Evolutionary conservation across 345 rosid genomes (phyloP), one percentile per base, ranked within the genome.

Genomic region (Rhizophora mangle): DNA sequence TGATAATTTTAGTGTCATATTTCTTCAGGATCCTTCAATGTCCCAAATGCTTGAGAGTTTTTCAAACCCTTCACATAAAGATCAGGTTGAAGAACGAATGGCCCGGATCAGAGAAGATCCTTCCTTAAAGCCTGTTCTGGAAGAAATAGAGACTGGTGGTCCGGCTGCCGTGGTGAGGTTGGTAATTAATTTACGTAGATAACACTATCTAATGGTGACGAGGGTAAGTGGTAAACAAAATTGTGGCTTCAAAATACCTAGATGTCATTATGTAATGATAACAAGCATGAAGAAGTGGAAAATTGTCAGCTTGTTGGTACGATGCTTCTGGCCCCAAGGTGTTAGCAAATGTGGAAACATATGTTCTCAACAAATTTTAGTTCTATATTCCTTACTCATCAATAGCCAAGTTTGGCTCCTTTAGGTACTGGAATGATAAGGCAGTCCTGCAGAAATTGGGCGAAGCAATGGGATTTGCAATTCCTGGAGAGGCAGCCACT

Each of bases 121-220:
- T 1, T 80, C 90, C 52, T 78, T 95, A 83, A 95, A 95, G 77
- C 90, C 86, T 74, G 86, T 95, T 68, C 75, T 95, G 32, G 98
- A 92, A 20, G 98, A 95, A 84, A 90, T 95, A 31, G 98, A 95
- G 83, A 76, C 76, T 36, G 97, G 97, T 71, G 97, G 97, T 70
- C 97, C 96, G 16, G 85, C 93, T 82, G 92, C 96, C 65, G 90
- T 92, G 96, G 88, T 92, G 98, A 95, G 88, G 99, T 95, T 70
- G 18, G 85, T 71, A 39, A 71, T 75, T 13, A 43, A 53, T 61
- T 68, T 67, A 36, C 57, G 26, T 21, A 21, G 29, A 15, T 49
- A 20, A 21, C 37, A 37, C 29, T 52, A 31, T 56, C 21, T 21
- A 24, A 31, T 6, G 24, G 6, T 65, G 22, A 56, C 20, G 4